Evolutionary conservation across 805 yeast genomes (phyloP).

Genomic region (Candida parachauliodes): DNA sequence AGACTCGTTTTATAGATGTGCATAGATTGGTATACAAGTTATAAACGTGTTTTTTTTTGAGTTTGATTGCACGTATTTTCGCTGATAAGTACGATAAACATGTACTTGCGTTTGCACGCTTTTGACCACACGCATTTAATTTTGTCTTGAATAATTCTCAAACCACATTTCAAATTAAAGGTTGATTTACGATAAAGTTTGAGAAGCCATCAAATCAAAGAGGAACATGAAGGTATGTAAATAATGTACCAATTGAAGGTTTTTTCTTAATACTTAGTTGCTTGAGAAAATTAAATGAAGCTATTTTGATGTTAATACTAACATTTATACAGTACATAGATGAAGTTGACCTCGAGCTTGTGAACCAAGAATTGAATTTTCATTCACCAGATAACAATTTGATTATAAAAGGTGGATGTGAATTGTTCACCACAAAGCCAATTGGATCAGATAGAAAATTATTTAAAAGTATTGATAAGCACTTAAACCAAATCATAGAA

Average conservation of each 20-base stretch:
- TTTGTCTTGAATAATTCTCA: slow-evolving; percentile 1
- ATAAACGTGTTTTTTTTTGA: slow-evolving; percentile 3
- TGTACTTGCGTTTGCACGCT: slow-evolving; percentile 1
- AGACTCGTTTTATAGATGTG: not conserved
- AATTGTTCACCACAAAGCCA: slow-evolving; percentile 90
- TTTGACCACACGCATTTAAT: slow-evolving; percentile 3
- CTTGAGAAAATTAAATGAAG: not conserved
- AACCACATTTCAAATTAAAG: too few species aligned
- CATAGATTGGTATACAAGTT: not conserved
- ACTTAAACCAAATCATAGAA: slow-evolving; percentile 53
- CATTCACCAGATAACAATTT: slow-evolving; percentile 41
- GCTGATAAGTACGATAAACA: not conserved
- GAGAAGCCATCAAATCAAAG: too few species aligned
- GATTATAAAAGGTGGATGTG: slow-evolving; percentile 80
- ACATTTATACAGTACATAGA: slow-evolving; percentile 67
- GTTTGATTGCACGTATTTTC: not conserved
- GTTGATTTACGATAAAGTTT: too few species aligned
- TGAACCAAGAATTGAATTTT: slow-evolving; percentile 81
- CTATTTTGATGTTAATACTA: slow-evolving; percentile 8
- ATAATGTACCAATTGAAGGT: too few species aligned
- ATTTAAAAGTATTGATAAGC: slow-evolving; percentile 82
- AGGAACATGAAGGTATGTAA: slow-evolving; percentile 1
- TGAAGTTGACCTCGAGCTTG: slow-evolving; percentile 86
- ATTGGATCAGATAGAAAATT: slow-evolving; percentile 86
- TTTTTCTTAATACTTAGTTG: too few species aligned